Conservation (phyloP, 2,329 filamentous ascomycete genomes). For the Neoascochyta sp. region DNA sequence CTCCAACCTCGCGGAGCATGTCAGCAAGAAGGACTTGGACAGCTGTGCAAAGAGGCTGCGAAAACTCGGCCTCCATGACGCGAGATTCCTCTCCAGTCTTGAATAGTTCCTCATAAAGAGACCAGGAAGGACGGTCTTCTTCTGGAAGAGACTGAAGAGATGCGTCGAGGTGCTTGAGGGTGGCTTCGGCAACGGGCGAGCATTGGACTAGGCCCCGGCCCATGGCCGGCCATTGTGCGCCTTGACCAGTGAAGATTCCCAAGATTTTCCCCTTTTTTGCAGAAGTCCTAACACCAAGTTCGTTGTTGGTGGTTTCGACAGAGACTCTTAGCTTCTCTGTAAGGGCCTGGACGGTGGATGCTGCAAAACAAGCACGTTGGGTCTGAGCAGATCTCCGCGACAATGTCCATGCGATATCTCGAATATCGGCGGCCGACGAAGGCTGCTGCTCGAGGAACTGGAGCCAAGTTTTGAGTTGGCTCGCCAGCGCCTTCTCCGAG, state of each 20-base stretch:
- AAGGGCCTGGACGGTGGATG: too few relatives aligned
- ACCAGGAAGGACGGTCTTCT: constrained; percentile 4
- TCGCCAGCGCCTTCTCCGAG: constrained; percentile 1
- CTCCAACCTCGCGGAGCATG: constrained; percentile 7
- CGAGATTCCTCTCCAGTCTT: constrained; percentile 1
- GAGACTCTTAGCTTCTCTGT: too few relatives aligned
- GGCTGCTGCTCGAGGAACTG: neutral
- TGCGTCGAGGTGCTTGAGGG: too few relatives aligned
- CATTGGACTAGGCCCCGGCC: constrained; percentile 7
- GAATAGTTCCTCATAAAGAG: constrained; percentile 8
- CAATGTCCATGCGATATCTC: too few relatives aligned
- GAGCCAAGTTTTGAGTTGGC: neutral
- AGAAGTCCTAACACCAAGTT: too few relatives aligned
- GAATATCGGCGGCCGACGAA: too few relatives aligned
- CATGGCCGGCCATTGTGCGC: constrained; percentile 22
- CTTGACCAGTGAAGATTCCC: constrained; percentile 23
- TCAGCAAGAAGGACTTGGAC: constrained; percentile 18
- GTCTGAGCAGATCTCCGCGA: too few relatives aligned
- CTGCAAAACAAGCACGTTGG: too few relatives aligned
- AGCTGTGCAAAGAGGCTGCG: constrained; percentile 18
- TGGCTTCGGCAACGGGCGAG: too few relatives aligned
- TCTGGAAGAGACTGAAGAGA: neutral
- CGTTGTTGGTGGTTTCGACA: too few relatives aligned
- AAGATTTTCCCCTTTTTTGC: too few relatives aligned
- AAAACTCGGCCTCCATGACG: constrained; percentile 5